These are phyloP conservation scores for Parvularia atlantis DNA, from an alignment of 78 protist species.

Conservation along the genomic window DNA sequence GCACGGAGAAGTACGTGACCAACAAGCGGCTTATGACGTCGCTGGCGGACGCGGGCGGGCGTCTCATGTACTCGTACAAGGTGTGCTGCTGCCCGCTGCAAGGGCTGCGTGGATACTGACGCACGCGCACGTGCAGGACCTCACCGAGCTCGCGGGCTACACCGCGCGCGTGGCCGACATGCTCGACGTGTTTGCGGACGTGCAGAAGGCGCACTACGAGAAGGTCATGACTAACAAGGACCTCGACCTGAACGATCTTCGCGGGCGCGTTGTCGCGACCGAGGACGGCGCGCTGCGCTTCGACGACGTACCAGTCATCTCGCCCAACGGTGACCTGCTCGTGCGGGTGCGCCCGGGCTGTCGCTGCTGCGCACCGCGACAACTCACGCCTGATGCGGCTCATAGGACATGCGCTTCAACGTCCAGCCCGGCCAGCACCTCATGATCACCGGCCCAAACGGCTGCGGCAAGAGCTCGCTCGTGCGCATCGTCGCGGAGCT, in stretches of 20 bases:
- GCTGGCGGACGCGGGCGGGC: constrained; percentile 5
- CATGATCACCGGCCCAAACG: constrained; percentile 53
- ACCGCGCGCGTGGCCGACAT: constrained; percentile 10
- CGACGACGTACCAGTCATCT: too few species aligned
- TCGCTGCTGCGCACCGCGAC: too few species aligned
- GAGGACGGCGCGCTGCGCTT: not conserved
- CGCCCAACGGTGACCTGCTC: constrained; percentile 10
- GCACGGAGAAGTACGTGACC: not conserved
- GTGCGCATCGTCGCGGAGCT: constrained; percentile 59
- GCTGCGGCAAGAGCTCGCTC: constrained; percentile 60
- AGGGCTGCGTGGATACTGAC: too few species aligned
- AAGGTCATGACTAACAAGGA: not conserved
- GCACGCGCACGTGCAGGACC: too few species aligned
- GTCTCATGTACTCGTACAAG: constrained; percentile 15
- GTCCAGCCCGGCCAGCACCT: constrained; percentile 9
- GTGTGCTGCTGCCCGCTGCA: too few species aligned
- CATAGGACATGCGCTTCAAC: too few species aligned
- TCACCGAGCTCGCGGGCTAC: constrained; percentile 13
- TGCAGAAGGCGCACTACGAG: not conserved
- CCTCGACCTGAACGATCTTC: not conserved
- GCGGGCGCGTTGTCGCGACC: not conserved
- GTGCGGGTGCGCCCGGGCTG: not conserved
- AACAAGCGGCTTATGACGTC: not conserved
- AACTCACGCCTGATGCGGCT: too few species aligned
- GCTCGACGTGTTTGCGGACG: constrained; percentile 1